These are phyloP conservation scores for Aureobasidium sp. DNA, from an alignment of 2,329 filamentous ascomycete genomes.

Conservation along the genomic window DNA sequence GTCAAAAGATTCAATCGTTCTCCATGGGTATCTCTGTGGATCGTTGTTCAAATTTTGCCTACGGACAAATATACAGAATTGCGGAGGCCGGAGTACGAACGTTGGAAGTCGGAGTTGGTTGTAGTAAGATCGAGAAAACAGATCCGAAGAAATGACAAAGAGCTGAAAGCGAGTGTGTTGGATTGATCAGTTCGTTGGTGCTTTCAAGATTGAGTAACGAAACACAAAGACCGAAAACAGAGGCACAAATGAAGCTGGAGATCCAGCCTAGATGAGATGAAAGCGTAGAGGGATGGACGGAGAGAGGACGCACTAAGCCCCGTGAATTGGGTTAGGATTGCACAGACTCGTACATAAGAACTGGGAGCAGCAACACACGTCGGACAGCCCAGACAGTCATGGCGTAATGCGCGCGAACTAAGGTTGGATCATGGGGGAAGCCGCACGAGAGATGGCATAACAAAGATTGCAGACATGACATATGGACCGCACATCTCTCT, in stretches of 20 bases:
- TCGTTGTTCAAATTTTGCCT: not conserved
- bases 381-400: conserved; percentile 10
- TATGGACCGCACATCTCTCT: conserved; percentile 6
- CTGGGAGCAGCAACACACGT: conserved; percentile 1
- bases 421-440: conserved; percentile 8
- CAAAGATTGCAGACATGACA: conserved; percentile 8
- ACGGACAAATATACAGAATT: conserved; percentile 8
- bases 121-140: not conserved
- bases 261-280: conserved; percentile 7
- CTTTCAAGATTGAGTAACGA: not conserved
- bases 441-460: conserved; percentile 1
- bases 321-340: conserved; percentile 2
- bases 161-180: not conserved
- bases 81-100: not conserved
- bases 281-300: not conserved
- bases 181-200: not conserved
- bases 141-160: not conserved
- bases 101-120: not conserved
- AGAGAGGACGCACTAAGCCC: not conserved
- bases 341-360: conserved; percentile 5
- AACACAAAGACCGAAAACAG: not conserved
- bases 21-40: not conserved
- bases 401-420: conserved; percentile 11
- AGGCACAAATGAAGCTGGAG: not conserved
- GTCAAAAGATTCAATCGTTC: not conserved